Evolutionary conservation across 2,329 filamentous ascomycete genomes (phyloP).

Genomic region (Stromatinia cepivora): DNA sequence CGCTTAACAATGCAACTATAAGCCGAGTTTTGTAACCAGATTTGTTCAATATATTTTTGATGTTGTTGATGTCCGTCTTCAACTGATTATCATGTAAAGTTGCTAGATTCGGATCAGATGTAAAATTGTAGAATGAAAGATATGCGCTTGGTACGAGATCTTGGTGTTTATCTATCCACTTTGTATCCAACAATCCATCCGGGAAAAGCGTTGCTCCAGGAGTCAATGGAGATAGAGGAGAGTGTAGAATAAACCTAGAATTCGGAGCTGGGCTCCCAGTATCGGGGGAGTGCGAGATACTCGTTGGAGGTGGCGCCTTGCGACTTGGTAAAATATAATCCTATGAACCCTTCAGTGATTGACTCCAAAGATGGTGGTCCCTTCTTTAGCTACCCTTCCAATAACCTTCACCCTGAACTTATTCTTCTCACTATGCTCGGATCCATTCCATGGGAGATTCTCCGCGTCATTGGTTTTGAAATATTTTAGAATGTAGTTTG

Average conservation of each 20-base stretch:
- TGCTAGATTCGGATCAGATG: conserved; percentile 69
- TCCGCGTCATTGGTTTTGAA: conserved; percentile 67
- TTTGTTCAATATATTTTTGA: conserved; percentile 65
- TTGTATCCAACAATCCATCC: conserved; percentile 78
- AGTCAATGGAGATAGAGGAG: conserved; percentile 85
- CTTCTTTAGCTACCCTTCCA: conserved; percentile 68
- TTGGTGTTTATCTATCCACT: conserved; percentile 90
- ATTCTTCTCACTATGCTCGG: conserved; percentile 49
- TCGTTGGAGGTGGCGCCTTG: conserved; percentile 51
- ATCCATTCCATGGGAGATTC: conserved; percentile 64
- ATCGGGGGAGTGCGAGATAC: conserved; percentile 41
- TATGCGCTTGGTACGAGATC: conserved; percentile 77
- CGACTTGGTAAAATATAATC: conserved; percentile 56
- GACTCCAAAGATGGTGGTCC: conserved; percentile 29
- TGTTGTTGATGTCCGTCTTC: conserved; percentile 79
- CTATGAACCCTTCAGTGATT: conserved; percentile 45
- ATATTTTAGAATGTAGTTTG: conserved; percentile 63
- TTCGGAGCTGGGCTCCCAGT: conserved; percentile 45
- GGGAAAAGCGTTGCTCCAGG: conserved; percentile 82
- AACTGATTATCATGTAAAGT: conserved; percentile 83
- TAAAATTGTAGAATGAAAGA: conserved; percentile 77
- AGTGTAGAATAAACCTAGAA: conserved; percentile 68
- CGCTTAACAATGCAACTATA: conserved; percentile 74
- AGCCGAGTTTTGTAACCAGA: conserved; percentile 78
- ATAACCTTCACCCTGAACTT: conserved; percentile 71